phyloP scores from a whole-genome alignment of 371 early-diverging fungal species.

The Mortierella polycephala region DNA sequence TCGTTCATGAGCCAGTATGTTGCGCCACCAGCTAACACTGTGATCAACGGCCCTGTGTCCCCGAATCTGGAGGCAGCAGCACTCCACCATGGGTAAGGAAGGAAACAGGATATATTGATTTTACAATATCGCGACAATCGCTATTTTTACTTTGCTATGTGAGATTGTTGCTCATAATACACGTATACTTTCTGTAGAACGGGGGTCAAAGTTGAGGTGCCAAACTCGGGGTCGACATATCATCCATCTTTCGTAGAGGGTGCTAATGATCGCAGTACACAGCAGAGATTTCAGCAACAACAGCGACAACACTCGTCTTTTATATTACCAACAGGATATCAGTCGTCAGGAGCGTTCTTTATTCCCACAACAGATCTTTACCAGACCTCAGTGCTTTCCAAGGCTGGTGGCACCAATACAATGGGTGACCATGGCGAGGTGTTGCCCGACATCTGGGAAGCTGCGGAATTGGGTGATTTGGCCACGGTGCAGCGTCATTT shows the following conservation, averaged over 20 bases:
- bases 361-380: constrained; percentile 16
- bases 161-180: neutral
- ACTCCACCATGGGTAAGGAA: constrained; percentile 4
- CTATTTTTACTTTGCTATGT: neutral
- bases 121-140: too few species aligned
- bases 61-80: neutral
- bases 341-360: constrained; percentile 19
- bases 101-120: neutral
- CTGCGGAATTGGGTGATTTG: constrained; percentile 37
- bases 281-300: constrained; percentile 6
- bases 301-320: constrained; percentile 10
- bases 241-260: neutral
- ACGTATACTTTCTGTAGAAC: constrained; percentile 2
- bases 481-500: constrained; percentile 32
- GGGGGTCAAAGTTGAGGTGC: constrained; percentile 33
- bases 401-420: neutral
- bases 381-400: neutral
- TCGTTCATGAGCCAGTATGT: constrained; percentile 9
- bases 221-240: constrained; percentile 7
- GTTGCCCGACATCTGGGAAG: constrained; percentile 46
- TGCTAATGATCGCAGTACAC: neutral
- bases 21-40: neutral
- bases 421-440: neutral
- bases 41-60: constrained; percentile 3
- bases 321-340: constrained; percentile 14